These are phyloP conservation scores for Microdochium trichocladiopsis DNA, from an alignment of 2,329 filamentous ascomycete species.

Conservation along the genomic window DNA sequence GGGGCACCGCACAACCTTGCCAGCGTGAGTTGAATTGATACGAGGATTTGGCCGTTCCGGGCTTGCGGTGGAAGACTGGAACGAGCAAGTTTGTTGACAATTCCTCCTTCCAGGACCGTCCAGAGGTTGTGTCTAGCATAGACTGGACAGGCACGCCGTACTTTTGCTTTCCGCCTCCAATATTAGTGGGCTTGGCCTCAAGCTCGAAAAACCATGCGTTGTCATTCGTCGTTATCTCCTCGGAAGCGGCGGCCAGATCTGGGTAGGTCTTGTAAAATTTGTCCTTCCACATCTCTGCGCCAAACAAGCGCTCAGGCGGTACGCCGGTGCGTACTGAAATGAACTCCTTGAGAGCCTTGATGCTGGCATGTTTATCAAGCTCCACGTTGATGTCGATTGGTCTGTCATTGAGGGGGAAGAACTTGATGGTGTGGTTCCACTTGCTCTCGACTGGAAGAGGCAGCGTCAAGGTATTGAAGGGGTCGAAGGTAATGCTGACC, in stretches of 20 bases:
- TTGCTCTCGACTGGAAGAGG: conserved; percentile 82
- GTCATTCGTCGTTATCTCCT: conserved; percentile 62
- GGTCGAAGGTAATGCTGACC: conserved; percentile 97
- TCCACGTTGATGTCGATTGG: conserved; percentile 73
- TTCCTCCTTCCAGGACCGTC: conserved; percentile 48
- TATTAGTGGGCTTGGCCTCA: conserved; percentile 73
- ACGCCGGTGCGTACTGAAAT: conserved; percentile 63
- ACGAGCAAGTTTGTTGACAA: conserved; percentile 62
- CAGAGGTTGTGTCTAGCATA: conserved; percentile 32
- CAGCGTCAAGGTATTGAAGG: conserved; percentile 89
- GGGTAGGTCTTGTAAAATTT: conserved; percentile 85
- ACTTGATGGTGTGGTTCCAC: conserved; percentile 70
- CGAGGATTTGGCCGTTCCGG: conserved; percentile 15
- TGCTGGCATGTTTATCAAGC: conserved; percentile 66
- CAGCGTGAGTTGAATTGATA: conserved; percentile 14
- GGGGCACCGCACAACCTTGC: conserved; percentile 28
- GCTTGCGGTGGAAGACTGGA: conserved; percentile 59
- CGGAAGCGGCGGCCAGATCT: conserved; percentile 59
- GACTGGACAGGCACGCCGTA: conserved; percentile 25
- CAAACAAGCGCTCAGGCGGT: conserved; percentile 60
- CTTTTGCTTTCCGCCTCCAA: conserved; percentile 44
- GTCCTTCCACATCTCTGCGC: conserved; percentile 73
- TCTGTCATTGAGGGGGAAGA: conserved; percentile 65
- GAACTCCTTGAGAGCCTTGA: conserved; percentile 62
- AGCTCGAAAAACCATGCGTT: conserved; percentile 69